phyloP scores from a whole-genome alignment of 305 asterid species.

The Rubia peregrina region DNA sequence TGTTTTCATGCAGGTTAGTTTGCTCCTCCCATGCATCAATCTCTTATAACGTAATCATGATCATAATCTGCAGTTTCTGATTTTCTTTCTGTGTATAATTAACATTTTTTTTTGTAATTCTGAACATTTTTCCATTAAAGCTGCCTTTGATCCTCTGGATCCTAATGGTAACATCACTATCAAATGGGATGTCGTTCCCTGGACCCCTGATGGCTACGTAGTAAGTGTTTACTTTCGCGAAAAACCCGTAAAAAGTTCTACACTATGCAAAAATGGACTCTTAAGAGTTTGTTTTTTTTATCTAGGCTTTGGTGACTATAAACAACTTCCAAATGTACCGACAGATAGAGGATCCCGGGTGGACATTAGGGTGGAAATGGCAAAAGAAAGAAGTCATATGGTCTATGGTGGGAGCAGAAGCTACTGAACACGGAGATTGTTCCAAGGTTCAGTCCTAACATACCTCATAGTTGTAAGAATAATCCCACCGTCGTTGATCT shows the following conservation, averaged over 20 bases:
- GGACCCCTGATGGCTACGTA: constrained; percentile 66
- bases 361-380: constrained; percentile 28
- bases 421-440: constrained; percentile 21
- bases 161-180: constrained; percentile 61
- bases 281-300: neutral
- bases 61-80: neutral
- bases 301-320: constrained; percentile 18
- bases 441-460: constrained; percentile 15
- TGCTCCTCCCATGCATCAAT: neutral
- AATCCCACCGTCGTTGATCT: constrained; percentile 17
- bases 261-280: neutral
- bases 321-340: constrained; percentile 25
- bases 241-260: neutral
- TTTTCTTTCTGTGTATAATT: neutral
- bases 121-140: constrained; percentile 16
- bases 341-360: constrained; percentile 16
- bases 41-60: neutral
- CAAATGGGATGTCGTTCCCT: constrained; percentile 52
- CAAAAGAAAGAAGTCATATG: constrained; percentile 20
- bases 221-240: constrained; percentile 20
- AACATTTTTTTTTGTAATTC: neutral
- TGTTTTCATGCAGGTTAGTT: constrained; percentile 2
- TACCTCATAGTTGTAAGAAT: constrained; percentile 18
- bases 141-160: constrained; percentile 44
- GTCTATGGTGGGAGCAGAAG: constrained; percentile 16